Conservation (phyloP, 805 yeast genomes). For the Starmerella asiatica region DNA sequence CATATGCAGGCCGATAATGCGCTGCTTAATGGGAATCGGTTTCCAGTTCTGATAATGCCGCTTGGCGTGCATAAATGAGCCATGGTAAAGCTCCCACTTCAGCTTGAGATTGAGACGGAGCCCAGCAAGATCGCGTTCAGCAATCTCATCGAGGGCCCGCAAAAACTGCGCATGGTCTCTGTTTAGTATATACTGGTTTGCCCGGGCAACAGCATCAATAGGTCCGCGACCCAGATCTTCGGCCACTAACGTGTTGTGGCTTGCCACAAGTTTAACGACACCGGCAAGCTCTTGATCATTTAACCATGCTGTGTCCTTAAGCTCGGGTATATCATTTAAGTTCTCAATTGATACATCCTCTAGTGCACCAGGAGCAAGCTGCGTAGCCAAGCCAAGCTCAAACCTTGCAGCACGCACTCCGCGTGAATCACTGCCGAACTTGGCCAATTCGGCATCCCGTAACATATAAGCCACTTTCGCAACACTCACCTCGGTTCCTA, state of each 20-base stretch:
- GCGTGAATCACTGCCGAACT: background rate
- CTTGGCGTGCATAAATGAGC: constrained; percentile 13
- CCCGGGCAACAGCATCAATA: constrained; percentile 6
- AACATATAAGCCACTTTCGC: constrained; percentile 11
- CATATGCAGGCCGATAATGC: constrained; percentile 13
- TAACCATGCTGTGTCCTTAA: constrained; percentile 24
- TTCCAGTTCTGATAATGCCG: constrained; percentile 15
- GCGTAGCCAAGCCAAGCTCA: background rate
- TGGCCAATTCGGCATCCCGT: constrained; percentile 4
- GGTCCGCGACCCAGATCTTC: constrained; percentile 1
- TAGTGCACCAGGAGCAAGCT: background rate
- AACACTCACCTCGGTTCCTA: constrained; percentile 3
- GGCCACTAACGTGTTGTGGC: constrained; percentile 1
- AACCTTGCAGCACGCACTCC: background rate
- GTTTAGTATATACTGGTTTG: constrained; percentile 13
- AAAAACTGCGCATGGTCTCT: constrained; percentile 2
- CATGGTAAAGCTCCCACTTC: constrained; percentile 19
- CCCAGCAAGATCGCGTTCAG: background rate
- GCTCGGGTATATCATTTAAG: too few relatives aligned
- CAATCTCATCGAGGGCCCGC: background rate
- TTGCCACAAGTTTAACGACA: constrained; percentile 8
- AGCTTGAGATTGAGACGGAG: constrained; percentile 16
- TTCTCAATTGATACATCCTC: too few relatives aligned
- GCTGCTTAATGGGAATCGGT: constrained; percentile 9
- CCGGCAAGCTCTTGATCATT: constrained; percentile 13